Evolutionary conservation across 768 basidiomycete species (phyloP).

Genomic region (Suillus spraguei): DNA sequence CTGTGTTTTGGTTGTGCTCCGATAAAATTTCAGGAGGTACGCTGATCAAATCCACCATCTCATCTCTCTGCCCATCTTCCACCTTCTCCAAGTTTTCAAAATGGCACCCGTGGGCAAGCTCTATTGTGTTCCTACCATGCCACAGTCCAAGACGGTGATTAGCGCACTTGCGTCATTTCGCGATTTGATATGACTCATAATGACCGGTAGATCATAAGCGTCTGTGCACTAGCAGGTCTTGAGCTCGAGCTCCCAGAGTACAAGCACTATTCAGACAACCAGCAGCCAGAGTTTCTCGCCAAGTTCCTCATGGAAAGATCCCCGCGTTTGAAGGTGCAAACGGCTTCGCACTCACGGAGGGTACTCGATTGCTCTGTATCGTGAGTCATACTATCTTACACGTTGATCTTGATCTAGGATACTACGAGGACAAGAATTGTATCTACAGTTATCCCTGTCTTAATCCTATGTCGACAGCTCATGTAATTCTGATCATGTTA

Average conservation of each 20-base stretch:
- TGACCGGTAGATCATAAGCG: constrained; percentile 49
- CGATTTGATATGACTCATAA: constrained; percentile 7
- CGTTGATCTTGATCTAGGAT: constrained; percentile 14
- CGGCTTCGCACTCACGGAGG: constrained; percentile 81
- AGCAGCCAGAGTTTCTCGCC: constrained; percentile 63
- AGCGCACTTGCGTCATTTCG: constrained; percentile 10
- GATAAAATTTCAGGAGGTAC: constrained; percentile 21
- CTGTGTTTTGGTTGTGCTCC: constrained; percentile 12
- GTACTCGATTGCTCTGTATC: constrained; percentile 81
- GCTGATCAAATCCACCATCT: constrained; percentile 8
- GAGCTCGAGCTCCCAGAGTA: constrained; percentile 56
- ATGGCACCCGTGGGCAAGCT: constrained; percentile 68
- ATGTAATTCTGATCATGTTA: constrained; percentile 14
- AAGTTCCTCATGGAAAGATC: constrained; percentile 86
- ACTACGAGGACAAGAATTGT: constrained; percentile 25
- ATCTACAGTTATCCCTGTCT: constrained; percentile 77
- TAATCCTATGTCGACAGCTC: constrained; percentile 60
- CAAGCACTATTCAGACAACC: constrained; percentile 66
- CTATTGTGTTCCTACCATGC: constrained; percentile 49
- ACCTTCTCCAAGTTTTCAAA: constrained; percentile 32
- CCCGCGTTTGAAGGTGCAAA: constrained; percentile 79
- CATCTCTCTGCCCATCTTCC: constrained; percentile 19
- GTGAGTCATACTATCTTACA: constrained; percentile 46
- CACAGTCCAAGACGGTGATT: constrained; percentile 49
- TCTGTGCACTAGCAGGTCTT: constrained; percentile 61